Evolutionary conservation across 495 filamentous ascomycete species (phyloP), one percentile per base, ranked within the genome.

Genomic region (Xylaria nigripes): DNA sequence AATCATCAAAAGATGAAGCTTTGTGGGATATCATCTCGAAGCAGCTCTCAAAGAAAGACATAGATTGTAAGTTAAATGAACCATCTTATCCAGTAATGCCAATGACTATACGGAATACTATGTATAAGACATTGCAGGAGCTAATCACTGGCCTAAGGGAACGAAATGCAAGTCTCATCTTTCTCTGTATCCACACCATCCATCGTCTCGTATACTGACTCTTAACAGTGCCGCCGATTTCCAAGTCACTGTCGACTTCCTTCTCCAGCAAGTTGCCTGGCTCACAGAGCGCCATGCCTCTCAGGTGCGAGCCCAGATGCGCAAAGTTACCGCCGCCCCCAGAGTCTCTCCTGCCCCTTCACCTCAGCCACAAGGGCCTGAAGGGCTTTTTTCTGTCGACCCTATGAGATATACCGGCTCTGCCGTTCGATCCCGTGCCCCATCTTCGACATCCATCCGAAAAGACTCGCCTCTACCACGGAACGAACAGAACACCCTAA

Each of bases 241-340:
- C 60, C 65, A 75, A 40, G 93, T 96, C 34, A 84, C 87, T 12
- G 79, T 90, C 23, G 79, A 90, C 22, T 98, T 97, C 65, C 74
- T 98, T 7, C 82, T 96, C 5, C 91, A 96, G 66, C 89, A 97
- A 68, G 89, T 89, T 56, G 89, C 89, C 71, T 96, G 90, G 85
- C 83, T 96, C 2, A 95, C 94, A 61, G 90, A 98, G 70, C 81
- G 86, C 41, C 89, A 97, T 68, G 76, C 94, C 6, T 85, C 86
- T 0, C 86, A 95, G 66, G 86, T 96, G 32, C 82, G 87, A 59
- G 89, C 88, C 6, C 91, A 96, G 71, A 90, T 98, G 80, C 80
- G 85, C 46, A 92, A 84, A 70, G 84, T 86, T 25, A 53, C 58
- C 3, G 64, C 73, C 3, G 67, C 68, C 6, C 59, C 68, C 16